Evolutionary conservation across 2,329 filamentous ascomycete species (phyloP).

Genomic region (Neodidymelliopsis sp.): DNA sequence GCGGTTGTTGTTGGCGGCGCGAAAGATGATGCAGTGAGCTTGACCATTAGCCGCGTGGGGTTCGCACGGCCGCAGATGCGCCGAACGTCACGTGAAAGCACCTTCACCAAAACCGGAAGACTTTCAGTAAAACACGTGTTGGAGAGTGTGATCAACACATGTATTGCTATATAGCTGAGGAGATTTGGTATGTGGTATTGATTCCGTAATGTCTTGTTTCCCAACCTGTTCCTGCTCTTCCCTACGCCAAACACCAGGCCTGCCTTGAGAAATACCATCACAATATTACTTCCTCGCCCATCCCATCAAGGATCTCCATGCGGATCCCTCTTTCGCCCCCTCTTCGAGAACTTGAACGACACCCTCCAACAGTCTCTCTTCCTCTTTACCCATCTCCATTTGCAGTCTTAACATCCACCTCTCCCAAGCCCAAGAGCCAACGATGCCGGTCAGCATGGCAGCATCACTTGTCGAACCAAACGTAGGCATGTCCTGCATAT

Average conservation of each 20-base stretch:
- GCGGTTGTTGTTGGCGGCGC: slow-evolving; percentile 13
- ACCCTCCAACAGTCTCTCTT: slow-evolving; percentile 61
- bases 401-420: slow-evolving; percentile 91
- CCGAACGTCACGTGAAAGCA: slow-evolving; percentile 14
- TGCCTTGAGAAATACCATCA: too few species aligned
- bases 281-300: slow-evolving; percentile 52
- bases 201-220: slow-evolving; percentile 22
- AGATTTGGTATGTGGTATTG: slow-evolving; percentile 42
- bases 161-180: slow-evolving; percentile 31
- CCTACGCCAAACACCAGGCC: slow-evolving; percentile 33
- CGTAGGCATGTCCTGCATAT: slow-evolving; percentile 36
- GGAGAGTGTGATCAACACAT: slow-evolving; percentile 23
- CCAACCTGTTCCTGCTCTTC: background rate
- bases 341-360: slow-evolving; percentile 67
- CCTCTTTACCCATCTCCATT: slow-evolving; percentile 79
- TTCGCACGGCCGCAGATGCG: slow-evolving; percentile 26
- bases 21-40: slow-evolving; percentile 16
- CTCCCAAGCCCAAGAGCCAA: slow-evolving; percentile 93
- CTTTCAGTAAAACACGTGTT: background rate
- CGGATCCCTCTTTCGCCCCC: slow-evolving; percentile 63
- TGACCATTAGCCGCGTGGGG: slow-evolving; percentile 27
- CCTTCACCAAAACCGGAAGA: background rate
- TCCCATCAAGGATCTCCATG: slow-evolving; percentile 67
- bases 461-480: slow-evolving; percentile 67
- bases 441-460: slow-evolving; percentile 78